phyloP scores from a whole-genome alignment of 2,329 filamentous ascomycete species.

The Colletotrichum sp. region DNA sequence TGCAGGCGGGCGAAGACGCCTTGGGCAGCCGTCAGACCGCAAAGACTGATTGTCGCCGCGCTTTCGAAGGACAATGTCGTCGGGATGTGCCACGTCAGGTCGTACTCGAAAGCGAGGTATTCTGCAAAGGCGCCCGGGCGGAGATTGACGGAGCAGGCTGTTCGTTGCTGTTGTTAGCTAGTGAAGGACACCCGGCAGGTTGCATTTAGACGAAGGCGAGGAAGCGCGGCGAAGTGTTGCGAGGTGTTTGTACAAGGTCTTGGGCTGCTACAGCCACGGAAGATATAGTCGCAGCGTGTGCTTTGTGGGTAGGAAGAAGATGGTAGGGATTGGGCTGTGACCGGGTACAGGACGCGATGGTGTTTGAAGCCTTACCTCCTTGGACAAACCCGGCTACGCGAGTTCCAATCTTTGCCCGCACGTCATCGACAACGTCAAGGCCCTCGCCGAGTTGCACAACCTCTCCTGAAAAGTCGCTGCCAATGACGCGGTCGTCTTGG shows the following conservation, averaged over 20 bases:
- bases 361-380: slow-evolving; percentile 28
- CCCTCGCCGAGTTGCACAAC: slow-evolving; percentile 27
- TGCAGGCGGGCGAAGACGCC: slow-evolving; percentile 41
- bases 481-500: slow-evolving; percentile 33
- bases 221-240: background rate
- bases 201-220: background rate
- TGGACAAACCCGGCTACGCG: slow-evolving; percentile 47
- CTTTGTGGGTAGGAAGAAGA: background rate
- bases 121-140: slow-evolving; percentile 51
- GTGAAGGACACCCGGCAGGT: background rate
- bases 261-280: background rate
- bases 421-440: slow-evolving; percentile 13
- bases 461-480: slow-evolving; percentile 45
- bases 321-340: no score
- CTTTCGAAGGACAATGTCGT: slow-evolving; percentile 34
- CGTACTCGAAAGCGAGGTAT: slow-evolving; percentile 36
- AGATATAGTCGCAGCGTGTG: background rate
- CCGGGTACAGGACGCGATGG: no score
- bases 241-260: background rate
- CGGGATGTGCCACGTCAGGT: slow-evolving; percentile 43
- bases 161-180: background rate
- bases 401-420: slow-evolving; percentile 27
- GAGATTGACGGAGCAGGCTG: slow-evolving; percentile 43
- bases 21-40: slow-evolving; percentile 48
- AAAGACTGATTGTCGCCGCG: slow-evolving; percentile 45